Evolutionary conservation across 2,329 filamentous ascomycete genomes (phyloP).

Genomic region (Aspergillus viridinutans): DNA sequence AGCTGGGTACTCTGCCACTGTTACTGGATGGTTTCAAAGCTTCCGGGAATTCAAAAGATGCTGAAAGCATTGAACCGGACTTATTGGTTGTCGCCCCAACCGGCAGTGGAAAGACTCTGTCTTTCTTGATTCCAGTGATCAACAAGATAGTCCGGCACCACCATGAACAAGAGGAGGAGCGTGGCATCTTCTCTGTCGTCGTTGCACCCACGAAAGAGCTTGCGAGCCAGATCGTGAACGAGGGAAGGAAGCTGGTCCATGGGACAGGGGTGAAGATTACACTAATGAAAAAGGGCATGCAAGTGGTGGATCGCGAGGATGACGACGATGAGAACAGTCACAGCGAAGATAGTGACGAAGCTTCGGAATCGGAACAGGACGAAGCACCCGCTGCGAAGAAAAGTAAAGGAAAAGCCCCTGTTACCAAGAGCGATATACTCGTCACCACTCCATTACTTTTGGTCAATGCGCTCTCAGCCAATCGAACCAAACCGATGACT

Average conservation of each 20-base stretch:
- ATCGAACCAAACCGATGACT: constrained; percentile 40
- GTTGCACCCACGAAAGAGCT: constrained; percentile 78
- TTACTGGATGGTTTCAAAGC: constrained; percentile 56
- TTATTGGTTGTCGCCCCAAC: constrained; percentile 88
- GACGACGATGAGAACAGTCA: constrained; percentile 37
- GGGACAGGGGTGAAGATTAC: constrained; percentile 76
- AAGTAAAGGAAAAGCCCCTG: constrained; percentile 37
- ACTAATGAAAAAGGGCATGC: constrained; percentile 82
- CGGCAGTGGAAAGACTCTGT: constrained; percentile 92
- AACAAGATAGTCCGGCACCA: constrained; percentile 62
- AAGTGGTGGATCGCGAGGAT: constrained; percentile 50
- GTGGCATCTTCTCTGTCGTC: constrained; percentile 65
- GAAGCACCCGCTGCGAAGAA: constrained; percentile 22
- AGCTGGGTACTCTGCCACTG: constrained; percentile 78
- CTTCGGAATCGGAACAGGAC: constrained; percentile 38
- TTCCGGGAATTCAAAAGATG: constrained; percentile 27
- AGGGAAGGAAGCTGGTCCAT: constrained; percentile 74
- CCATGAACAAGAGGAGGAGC: constrained; percentile 47
- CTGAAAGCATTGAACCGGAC: constrained; percentile 53
- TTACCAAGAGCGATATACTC: constrained; percentile 71
- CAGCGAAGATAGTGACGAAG: constrained; percentile 36
- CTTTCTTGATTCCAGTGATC: constrained; percentile 83
- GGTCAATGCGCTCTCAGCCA: constrained; percentile 64
- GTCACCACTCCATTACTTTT: constrained; percentile 77
- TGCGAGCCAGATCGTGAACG: constrained; percentile 73